Conservation (phyloP, 2,329 filamentous ascomycete species). For the Fusarium aywerte region DNA sequence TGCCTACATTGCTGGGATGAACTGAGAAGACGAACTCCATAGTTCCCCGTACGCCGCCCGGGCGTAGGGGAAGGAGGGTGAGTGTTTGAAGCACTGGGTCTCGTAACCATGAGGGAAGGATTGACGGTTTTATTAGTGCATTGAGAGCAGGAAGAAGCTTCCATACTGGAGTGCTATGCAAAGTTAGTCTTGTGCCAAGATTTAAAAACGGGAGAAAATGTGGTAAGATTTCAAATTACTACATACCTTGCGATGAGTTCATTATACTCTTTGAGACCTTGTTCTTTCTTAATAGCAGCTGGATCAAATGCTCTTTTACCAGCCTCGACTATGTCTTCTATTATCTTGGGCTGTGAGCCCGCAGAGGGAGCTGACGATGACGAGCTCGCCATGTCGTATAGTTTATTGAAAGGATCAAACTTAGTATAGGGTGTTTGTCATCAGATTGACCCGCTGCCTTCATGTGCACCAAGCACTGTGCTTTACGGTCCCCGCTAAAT, state of each 20-base stretch:
- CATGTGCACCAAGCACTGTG: conserved; percentile 41
- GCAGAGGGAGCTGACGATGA: conserved; percentile 18
- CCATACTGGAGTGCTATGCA: conserved; percentile 54
- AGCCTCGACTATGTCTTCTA: conserved; percentile 52
- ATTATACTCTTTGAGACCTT: conserved; percentile 55
- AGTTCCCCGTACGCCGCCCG: conserved; percentile 72
- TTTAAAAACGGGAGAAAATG: too few relatives aligned
- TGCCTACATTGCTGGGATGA: conserved; percentile 64
- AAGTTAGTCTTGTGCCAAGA: conserved; percentile 11
- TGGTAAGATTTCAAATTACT: background rate
- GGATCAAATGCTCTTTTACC: conserved; percentile 64
- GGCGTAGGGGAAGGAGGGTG: conserved; percentile 69
- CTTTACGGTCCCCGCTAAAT: conserved; percentile 18
- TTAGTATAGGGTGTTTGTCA: conserved; percentile 41
- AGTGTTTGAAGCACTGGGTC: conserved; percentile 66
- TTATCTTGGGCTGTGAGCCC: conserved; percentile 46
- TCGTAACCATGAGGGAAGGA: conserved; percentile 69
- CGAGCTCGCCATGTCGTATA: conserved; percentile 45
- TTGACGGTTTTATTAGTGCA: conserved; percentile 69
- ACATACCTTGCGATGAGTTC: conserved; percentile 62
- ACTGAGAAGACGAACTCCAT: conserved; percentile 78
- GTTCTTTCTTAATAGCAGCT: conserved; percentile 47
- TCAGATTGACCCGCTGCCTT: conserved; percentile 30
- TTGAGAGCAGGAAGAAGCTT: conserved; percentile 71
- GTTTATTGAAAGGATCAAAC: conserved; percentile 17